phyloP scores from a whole-genome alignment of 176 grass and related monocot genomes.

The Oryza glaberrima region DNA sequence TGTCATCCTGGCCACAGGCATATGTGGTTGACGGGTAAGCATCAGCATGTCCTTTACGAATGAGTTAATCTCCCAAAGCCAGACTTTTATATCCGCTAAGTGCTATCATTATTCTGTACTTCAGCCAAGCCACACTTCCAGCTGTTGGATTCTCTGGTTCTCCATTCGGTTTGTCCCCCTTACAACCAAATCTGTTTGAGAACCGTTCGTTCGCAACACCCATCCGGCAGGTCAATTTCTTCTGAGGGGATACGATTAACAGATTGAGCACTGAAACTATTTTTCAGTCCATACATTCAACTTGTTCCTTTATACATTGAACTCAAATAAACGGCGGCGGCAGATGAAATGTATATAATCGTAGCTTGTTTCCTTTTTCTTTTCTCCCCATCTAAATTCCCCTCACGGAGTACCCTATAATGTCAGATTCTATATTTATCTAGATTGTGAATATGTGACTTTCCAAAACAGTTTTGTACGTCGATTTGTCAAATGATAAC shows the following conservation, averaged over 20 bases:
- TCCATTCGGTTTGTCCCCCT: slow-evolving; percentile 45
- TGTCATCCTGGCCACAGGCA: slow-evolving; percentile 53
- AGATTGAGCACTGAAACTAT: slow-evolving; percentile 21
- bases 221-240: slow-evolving; percentile 70
- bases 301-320: slow-evolving; percentile 25
- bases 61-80: not conserved
- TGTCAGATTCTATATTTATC: not conserved
- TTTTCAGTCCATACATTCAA: slow-evolving; percentile 27
- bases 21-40: slow-evolving; percentile 60
- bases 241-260: slow-evolving; percentile 53
- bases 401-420: not conserved
- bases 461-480: slow-evolving; percentile 41
- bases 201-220: slow-evolving; percentile 55
- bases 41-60: not conserved
- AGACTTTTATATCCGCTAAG: not conserved
- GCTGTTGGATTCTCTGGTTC: slow-evolving; percentile 44
- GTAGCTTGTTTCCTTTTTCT: not conserved
- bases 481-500: slow-evolving; percentile 10
- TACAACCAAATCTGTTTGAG: slow-evolving; percentile 59
- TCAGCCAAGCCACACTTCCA: slow-evolving; percentile 57
- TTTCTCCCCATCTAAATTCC: not conserved
- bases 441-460: slow-evolving; percentile 41
- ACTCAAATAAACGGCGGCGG: slow-evolving; percentile 44
- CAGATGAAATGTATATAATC: slow-evolving; percentile 46
- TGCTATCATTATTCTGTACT: not conserved